Evolutionary conservation across 805 yeast genomes (phyloP), one percentile per base, ranked within the genome.

Genomic region (Candida silvicultrix): DNA sequence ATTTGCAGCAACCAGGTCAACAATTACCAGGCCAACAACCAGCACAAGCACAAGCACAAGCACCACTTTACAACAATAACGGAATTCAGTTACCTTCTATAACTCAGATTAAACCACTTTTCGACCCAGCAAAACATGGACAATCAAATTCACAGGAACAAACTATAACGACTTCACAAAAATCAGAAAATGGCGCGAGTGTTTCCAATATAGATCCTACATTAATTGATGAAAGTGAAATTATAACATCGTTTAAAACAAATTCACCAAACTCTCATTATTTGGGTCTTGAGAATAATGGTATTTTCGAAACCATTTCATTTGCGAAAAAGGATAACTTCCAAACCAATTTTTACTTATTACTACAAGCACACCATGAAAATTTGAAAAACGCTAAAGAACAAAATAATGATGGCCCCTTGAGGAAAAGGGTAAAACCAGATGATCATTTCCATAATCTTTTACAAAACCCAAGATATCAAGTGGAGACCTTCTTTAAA

Each of bases 241-340:
- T 55, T 11, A 41, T 59, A 18, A 41, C 38, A 6, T 20, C 50
- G 2, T 49, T 50, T 42, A 48, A 52, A 21, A 41, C 43, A 19
- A 47, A 43, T 18, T 28, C 51, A 9, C 49, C 55, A 12, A 47
- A 49, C 20, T 41, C 59, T 16, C 44, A 49, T 23, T 41, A 40
- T 23, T 38, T 55, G 31, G 40, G 44, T 11, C 22, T 53, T 20
- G 50, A 55, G 18, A 41, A 50, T 19, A 44, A 46, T 19, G 62
- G 64, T 2, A 22, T 59, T 25, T 58, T 58, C 44, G 56, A 50
- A n/a, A 32, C 42, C 6, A 46, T 44, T 4, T 38, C 56, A 0
- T 16, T 52, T 15, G 41, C 48, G 5, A 53, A 55, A 36, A 58
- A 49, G 40, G 64, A 59, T 42, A 36, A 31, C 2, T 46, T 51